Percentiles rank a stretch among this genome's conserved stretches.
Evolutionary conservation across 257 asterid genomes (phyloP).

Genomic region (Coffea eugenioides): DNA sequence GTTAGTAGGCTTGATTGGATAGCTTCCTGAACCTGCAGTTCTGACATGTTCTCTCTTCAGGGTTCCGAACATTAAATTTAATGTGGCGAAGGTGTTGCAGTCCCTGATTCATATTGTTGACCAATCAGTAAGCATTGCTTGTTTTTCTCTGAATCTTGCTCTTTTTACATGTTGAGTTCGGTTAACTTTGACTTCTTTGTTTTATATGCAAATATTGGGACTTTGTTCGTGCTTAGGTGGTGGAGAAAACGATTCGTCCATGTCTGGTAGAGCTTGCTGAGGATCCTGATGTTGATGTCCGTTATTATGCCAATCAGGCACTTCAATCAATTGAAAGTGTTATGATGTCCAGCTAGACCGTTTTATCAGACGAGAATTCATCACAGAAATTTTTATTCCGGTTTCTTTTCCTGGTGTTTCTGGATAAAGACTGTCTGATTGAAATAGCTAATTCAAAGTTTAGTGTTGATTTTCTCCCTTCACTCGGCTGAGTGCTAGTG

Average conservation of each 20-base stretch:
- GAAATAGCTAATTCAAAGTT: background rate
- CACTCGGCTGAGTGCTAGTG: background rate
- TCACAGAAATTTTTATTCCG: background rate
- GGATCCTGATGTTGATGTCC: constrained; percentile 78
- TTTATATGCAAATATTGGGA: background rate
- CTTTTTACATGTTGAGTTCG: background rate
- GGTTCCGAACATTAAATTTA: constrained; percentile 68
- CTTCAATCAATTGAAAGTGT: constrained; percentile 52
- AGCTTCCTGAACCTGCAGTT: background rate
- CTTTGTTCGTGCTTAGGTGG: constrained; percentile 36
- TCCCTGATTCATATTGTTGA: constrained; percentile 64
- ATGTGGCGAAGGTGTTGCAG: constrained; percentile 73
- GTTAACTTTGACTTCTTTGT: background rate
- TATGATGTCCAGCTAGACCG: constrained; percentile 55
- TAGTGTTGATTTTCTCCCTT: background rate
- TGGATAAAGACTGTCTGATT: background rate
- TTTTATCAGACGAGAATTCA: background rate
- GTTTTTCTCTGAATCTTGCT: background rate
- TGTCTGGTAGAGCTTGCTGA: constrained; percentile 59
- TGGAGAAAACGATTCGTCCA: constrained; percentile 58
- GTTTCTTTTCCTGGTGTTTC: background rate
- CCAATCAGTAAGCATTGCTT: constrained; percentile 45
- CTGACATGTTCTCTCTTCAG: constrained; percentile 29
- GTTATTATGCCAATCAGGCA: constrained; percentile 61
- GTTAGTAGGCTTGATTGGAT: background rate